phyloP scores from a whole-genome alignment of 106 monocot species.

The Dioscorea dumetorum region DNA sequence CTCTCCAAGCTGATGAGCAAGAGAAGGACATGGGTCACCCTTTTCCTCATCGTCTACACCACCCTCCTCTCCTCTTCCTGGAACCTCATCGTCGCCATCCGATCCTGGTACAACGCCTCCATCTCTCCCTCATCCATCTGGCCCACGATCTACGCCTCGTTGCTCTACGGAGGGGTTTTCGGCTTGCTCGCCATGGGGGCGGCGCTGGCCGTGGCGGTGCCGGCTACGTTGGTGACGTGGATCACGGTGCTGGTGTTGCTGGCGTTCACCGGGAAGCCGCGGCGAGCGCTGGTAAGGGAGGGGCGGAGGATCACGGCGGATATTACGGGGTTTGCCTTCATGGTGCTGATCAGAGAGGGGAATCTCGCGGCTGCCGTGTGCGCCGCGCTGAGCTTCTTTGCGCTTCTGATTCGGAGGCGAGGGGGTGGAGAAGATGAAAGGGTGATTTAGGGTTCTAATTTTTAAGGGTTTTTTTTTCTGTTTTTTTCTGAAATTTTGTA shows the following conservation, averaged over 20 bases:
- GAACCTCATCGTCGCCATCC: slow-evolving; percentile 64
- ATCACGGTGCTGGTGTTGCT: slow-evolving; percentile 75
- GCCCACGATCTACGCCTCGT: slow-evolving; percentile 49
- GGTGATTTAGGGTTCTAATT: no score
- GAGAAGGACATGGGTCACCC: slow-evolving; percentile 64
- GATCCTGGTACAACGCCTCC: slow-evolving; percentile 64
- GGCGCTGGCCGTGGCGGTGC: slow-evolving; percentile 58
- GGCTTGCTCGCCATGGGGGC: slow-evolving; percentile 68
- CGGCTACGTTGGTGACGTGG: slow-evolving; percentile 74
- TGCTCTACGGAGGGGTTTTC: slow-evolving; percentile 68
- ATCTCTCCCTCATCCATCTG: slow-evolving; percentile 17
- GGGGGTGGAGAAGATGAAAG: background rate
- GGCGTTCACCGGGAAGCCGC: slow-evolving; percentile 51
- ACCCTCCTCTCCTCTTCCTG: slow-evolving; percentile 68
- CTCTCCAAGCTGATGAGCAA: slow-evolving; percentile 32
- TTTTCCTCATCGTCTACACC: slow-evolving; percentile 81
- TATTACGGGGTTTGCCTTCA: slow-evolving; percentile 3
- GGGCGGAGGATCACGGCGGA: slow-evolving; percentile 15
- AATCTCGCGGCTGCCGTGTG: slow-evolving; percentile 12
- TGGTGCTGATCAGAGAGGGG: slow-evolving; percentile 10
- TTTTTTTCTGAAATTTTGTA: no score
- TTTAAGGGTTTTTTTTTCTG: no score
- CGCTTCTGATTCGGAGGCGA: background rate
- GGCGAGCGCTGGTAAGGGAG: slow-evolving; percentile 3
- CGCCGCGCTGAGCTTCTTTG: slow-evolving; percentile 12